These are phyloP conservation scores for Cucumis cinereus DNA, from an alignment of 306 rosid species.

Conservation along the genomic window DNA sequence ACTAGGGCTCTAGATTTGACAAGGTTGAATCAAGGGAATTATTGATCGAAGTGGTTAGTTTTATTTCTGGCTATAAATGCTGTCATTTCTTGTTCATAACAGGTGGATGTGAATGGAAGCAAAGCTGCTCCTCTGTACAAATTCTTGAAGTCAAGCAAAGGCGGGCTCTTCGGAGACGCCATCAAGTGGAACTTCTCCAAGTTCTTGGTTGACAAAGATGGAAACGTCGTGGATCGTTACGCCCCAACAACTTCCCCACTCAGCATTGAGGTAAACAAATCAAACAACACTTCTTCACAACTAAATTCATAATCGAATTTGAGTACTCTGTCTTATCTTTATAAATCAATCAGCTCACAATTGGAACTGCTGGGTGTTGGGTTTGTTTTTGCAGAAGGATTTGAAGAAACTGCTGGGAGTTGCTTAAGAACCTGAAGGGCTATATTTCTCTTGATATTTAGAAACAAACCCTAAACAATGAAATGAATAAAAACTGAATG, in stretches of 20 bases:
- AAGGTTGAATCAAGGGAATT: not conserved
- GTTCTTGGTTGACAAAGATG: conserved; percentile 82
- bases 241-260: conserved; percentile 96
- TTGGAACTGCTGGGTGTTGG: not conserved
- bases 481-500: conserved; percentile 29
- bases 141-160: conserved; percentile 74
- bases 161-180: conserved; percentile 70
- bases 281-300: not conserved
- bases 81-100: not conserved
- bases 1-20: not conserved
- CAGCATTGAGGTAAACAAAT: conserved; percentile 60
- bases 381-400: conserved; percentile 30
- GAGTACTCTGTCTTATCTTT: not conserved
- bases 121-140: conserved; percentile 70
- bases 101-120: conserved; percentile 85
- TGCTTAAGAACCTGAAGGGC: conserved; percentile 15
- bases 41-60: not conserved
- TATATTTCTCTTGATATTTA: conserved; percentile 6
- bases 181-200: conserved; percentile 96
- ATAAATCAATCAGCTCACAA: not conserved
- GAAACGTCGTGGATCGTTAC: conserved; percentile 82
- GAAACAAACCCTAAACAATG: not conserved
- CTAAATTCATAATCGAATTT: no score
- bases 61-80: not conserved
- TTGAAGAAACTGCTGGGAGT: conserved; percentile 29